Conservation (phyloP, 2,329 filamentous ascomycete genomes). For the Sporothrix globosa region DNA sequence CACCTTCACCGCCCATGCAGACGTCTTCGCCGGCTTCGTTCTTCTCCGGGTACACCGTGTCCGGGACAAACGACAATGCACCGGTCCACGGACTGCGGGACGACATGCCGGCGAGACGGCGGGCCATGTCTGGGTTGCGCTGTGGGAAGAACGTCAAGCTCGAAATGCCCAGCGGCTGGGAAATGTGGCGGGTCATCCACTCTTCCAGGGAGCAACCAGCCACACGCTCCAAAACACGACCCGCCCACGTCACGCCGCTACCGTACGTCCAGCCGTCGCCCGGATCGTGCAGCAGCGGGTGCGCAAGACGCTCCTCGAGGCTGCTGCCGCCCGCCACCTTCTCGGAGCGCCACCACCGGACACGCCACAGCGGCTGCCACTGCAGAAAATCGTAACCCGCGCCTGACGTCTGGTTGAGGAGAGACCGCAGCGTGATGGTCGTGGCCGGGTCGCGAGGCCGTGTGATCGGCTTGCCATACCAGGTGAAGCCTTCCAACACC, state of each 20-base stretch:
- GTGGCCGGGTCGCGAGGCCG: conserved; percentile 40
- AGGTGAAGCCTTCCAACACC: conserved; percentile 50
- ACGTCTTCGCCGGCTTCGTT: conserved; percentile 26
- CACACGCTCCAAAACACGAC: conserved; percentile 38
- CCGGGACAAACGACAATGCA: not conserved
- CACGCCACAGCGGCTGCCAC: conserved; percentile 33
- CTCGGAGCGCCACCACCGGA: conserved; percentile 31
- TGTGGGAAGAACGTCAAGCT: conserved; percentile 39
- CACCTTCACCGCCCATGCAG: conserved; percentile 40
- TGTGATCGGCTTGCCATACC: conserved; percentile 43
- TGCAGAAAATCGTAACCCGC: conserved; percentile 47
- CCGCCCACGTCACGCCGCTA: conserved; percentile 42
- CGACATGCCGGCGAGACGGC: conserved; percentile 22
- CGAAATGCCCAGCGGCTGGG: conserved; percentile 35
- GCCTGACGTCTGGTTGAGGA: conserved; percentile 54
- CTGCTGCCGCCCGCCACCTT: conserved; percentile 32
- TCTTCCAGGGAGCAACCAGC: conserved; percentile 37
- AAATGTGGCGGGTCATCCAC: conserved; percentile 38
- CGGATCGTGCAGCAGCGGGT: conserved; percentile 42
- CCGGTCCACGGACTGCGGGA: conserved; percentile 24
- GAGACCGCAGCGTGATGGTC: conserved; percentile 50
- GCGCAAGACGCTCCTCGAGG: conserved; percentile 37
- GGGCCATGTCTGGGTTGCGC: conserved; percentile 29
- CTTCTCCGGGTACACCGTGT: conserved; percentile 13
- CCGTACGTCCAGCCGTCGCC: conserved; percentile 42